Evolutionary conservation across 768 basidiomycete species (phyloP).

Genomic region (Panaeolus cyanescens): DNA sequence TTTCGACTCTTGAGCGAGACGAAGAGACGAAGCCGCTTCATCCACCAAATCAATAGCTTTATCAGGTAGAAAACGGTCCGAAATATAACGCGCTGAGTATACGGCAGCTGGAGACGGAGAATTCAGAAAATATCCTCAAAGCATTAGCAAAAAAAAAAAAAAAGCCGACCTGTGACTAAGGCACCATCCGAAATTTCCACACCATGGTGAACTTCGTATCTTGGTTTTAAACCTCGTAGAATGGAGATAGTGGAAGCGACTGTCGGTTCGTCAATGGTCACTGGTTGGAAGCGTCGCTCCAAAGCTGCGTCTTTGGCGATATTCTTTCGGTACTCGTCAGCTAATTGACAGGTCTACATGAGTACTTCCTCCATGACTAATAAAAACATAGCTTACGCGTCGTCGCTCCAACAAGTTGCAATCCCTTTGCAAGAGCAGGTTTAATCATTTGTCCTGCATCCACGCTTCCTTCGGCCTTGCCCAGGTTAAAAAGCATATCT

Average conservation of each 20-base stretch:
- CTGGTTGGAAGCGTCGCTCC: conserved; percentile 89
- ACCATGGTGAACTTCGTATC: conserved; percentile 92
- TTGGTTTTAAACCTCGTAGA: conserved; percentile 79
- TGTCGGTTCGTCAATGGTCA: conserved; percentile 85
- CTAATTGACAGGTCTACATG: too few relatives aligned
- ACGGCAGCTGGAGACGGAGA: conserved; percentile 60
- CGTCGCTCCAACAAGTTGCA: conserved; percentile 89
- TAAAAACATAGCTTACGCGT: too few relatives aligned
- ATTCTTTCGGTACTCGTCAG: conserved; percentile 88
- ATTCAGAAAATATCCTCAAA: not conserved
- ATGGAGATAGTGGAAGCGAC: conserved; percentile 86
- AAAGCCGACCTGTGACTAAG: conserved; percentile 71
- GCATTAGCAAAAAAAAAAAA: not conserved
- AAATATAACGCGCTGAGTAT: conserved; percentile 82
- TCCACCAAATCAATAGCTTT: conserved; percentile 93
- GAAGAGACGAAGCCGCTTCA: conserved; percentile 86
- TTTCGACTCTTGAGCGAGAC: conserved; percentile 87
- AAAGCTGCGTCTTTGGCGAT: conserved; percentile 92
- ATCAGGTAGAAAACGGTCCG: conserved; percentile 87
- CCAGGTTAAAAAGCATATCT: conserved; percentile 86
- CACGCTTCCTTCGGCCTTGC: conserved; percentile 89
- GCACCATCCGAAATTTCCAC: conserved; percentile 90
- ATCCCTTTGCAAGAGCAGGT: conserved; percentile 82
- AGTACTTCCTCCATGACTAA: too few relatives aligned
- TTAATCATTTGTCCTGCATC: conserved; percentile 96